These are phyloP conservation scores for Larix kaempferi DNA, from an alignment of 75 land plant species.

Conservation along the genomic window DNA sequence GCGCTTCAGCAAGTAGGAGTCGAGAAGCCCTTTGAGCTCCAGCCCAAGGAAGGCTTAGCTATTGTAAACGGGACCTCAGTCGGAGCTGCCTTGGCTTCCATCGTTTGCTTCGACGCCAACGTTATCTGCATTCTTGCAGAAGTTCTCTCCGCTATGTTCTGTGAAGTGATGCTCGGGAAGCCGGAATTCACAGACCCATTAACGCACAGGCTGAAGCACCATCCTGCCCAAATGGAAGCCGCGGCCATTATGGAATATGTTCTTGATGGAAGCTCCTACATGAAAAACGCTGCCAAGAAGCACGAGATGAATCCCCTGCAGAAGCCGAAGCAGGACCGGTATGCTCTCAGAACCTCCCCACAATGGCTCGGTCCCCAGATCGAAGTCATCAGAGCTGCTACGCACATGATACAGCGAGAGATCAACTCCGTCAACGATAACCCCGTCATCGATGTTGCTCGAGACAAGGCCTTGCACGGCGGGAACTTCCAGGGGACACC, in stretches of 20 bases:
- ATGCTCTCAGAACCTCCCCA: constrained; percentile 81
- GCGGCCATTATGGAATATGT: constrained; percentile 86
- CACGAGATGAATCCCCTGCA: constrained; percentile 73
- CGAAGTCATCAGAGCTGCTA: constrained; percentile 72
- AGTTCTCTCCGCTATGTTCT: constrained; percentile 49
- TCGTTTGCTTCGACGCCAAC: constrained; percentile 72
- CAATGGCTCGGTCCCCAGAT: constrained; percentile 86
- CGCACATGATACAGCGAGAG: constrained; percentile 69
- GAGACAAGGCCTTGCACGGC: constrained; percentile 27
- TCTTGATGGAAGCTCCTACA: constrained; percentile 62
- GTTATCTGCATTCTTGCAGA: constrained; percentile 38
- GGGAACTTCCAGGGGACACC: constrained; percentile 3
- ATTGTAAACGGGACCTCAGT: constrained; percentile 81
- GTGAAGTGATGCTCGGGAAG: constrained; percentile 59
- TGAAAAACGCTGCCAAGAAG: constrained; percentile 56
- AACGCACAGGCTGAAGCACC: constrained; percentile 54
- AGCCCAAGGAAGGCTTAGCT: constrained; percentile 74
- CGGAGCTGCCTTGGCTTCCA: constrained; percentile 70
- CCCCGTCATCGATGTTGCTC: constrained; percentile 75
- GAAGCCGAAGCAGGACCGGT: constrained; percentile 86
- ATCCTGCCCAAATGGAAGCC: constrained; percentile 78
- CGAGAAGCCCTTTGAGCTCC: constrained; percentile 43
- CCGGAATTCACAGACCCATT: constrained; percentile 51
- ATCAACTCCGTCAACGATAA: constrained; percentile 90
- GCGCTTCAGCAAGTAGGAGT: constrained; percentile 46